A percentile compares a stretch with the other conserved stretches of the same genome.
Evolutionary conservation across 2,329 filamentous ascomycete species (phyloP).

Genomic region (Colletotrichum agaves): DNA sequence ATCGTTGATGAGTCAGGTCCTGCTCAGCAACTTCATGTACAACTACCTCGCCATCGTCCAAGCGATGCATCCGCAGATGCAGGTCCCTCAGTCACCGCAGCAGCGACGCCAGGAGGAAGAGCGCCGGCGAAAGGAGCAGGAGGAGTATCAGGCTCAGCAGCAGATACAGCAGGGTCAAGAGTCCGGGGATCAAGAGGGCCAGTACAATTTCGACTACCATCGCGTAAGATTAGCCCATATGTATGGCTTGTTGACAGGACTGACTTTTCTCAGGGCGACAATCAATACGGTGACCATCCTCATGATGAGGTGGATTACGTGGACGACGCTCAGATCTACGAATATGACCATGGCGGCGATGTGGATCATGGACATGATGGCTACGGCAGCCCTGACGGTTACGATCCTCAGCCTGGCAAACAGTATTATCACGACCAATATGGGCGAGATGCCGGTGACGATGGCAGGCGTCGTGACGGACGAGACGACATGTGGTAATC

Average conservation of each 20-base stretch:
- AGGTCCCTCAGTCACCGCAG: conserved; percentile 85
- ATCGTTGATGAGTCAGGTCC: conserved; percentile 90
- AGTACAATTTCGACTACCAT: conserved; percentile 65
- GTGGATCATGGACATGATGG: conserved; percentile 47
- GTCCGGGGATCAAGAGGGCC: conserved; percentile 57
- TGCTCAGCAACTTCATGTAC: conserved; percentile 99
- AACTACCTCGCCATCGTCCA: conserved; percentile 98
- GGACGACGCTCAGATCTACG: conserved; percentile 64
- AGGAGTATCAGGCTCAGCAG: conserved; percentile 59
- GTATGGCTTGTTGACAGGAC: neutral
- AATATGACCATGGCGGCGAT: conserved; percentile 60
- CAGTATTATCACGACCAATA: conserved; percentile 54
- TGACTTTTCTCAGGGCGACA: conserved; percentile 50
- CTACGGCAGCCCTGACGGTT: conserved; percentile 52
- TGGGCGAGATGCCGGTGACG: conserved; percentile 45
- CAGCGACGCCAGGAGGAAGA: conserved; percentile 71
- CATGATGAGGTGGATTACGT: conserved; percentile 61
- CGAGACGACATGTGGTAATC: conserved; percentile 57
- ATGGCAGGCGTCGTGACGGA: conserved; percentile 47
- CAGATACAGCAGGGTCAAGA: conserved; percentile 57
- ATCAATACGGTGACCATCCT: conserved; percentile 58
- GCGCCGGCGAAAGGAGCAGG: conserved; percentile 60
- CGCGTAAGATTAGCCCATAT: conserved; percentile 52
- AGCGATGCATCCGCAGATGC: conserved; percentile 97
- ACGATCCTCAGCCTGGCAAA: conserved; percentile 50